phyloP scores from a whole-genome alignment of 192 early-diverging fungal species.

The Coemansia sp. region DNA sequence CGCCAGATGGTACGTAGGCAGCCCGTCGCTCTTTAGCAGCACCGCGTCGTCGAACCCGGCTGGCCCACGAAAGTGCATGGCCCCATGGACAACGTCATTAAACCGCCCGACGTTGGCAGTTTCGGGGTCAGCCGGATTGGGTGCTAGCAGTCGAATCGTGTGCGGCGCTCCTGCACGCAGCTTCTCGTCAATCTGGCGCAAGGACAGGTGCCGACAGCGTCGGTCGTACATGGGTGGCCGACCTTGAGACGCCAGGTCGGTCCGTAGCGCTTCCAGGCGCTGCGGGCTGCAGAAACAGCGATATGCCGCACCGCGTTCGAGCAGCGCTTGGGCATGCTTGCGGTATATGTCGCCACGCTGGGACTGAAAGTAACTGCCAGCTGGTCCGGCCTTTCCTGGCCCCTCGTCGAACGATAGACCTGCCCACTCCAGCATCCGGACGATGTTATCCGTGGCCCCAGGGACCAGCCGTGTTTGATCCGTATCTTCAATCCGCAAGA shows the following conservation, averaged over 20 bases:
- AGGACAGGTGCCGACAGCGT: slow-evolving; percentile 67
- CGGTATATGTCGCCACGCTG: slow-evolving; percentile 70
- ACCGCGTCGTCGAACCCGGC: slow-evolving; percentile 81
- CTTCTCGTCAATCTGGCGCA: slow-evolving; percentile 61
- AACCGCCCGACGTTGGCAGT: slow-evolving; percentile 58
- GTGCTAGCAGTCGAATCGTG: slow-evolving; percentile 68
- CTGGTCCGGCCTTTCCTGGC: slow-evolving; percentile 55
- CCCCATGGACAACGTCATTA: slow-evolving; percentile 73
- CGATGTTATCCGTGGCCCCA: slow-evolving; percentile 67
- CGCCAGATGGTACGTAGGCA: slow-evolving; percentile 91
- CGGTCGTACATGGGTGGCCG: slow-evolving; percentile 70
- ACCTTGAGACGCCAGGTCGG: slow-evolving; percentile 54
- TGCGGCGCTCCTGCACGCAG: slow-evolving; percentile 55
- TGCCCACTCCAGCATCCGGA: slow-evolving; percentile 65
- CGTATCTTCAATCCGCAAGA: slow-evolving; percentile 93
- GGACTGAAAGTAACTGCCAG: slow-evolving; percentile 75
- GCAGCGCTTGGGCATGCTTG: slow-evolving; percentile 59
- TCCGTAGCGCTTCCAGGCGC: slow-evolving; percentile 59
- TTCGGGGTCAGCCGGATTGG: slow-evolving; percentile 29
- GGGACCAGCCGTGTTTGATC: slow-evolving; percentile 75
- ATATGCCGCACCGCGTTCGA: slow-evolving; percentile 73
- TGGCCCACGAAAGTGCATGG: slow-evolving; percentile 63
- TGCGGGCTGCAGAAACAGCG: slow-evolving; percentile 82
- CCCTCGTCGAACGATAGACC: slow-evolving; percentile 77
- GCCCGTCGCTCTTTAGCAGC: slow-evolving; percentile 87